Conservation (phyloP, 106 monocot genomes). For the Dactylorhiza incarnata region DNA sequence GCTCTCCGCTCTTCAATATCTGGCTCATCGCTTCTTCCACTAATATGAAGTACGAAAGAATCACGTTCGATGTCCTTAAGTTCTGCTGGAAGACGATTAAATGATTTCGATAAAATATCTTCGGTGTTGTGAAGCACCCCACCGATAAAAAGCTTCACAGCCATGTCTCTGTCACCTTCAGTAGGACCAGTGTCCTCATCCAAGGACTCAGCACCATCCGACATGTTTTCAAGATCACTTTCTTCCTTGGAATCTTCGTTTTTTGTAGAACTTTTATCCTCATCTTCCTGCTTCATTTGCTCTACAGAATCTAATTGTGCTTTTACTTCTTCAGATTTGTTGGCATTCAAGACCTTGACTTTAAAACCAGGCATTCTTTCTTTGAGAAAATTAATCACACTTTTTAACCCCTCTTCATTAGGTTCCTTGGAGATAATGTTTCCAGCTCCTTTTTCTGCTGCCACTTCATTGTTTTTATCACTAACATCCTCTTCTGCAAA, state of each 20-base stretch:
- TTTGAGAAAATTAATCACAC: conserved; percentile 70
- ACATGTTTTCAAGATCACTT: conserved; percentile 25
- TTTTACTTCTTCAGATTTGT: conserved; percentile 52
- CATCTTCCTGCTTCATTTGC: conserved; percentile 49
- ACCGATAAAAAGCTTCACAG: conserved; percentile 65
- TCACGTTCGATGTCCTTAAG: conserved; percentile 49
- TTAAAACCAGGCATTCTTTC: conserved; percentile 82
- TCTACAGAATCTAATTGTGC: conserved; percentile 41
- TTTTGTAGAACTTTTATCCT: conserved; percentile 21
- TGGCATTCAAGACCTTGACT: conserved; percentile 57
- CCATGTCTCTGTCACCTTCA: conserved; percentile 24
- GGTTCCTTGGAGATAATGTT: conserved; percentile 31
- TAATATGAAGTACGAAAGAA: conserved; percentile 55
- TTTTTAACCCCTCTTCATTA: conserved; percentile 63
- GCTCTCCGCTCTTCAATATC: conserved; percentile 38
- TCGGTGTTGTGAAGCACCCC: conserved; percentile 83
- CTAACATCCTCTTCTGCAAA: conserved; percentile 7
- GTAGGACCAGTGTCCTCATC: conserved; percentile 26
- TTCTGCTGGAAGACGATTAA: conserved; percentile 57
- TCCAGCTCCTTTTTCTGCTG: conserved; percentile 8
- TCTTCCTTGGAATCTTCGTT: conserved; percentile 39
- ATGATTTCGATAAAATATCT: conserved; percentile 48
- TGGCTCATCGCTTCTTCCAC: conserved; percentile 30
- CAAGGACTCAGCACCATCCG: conserved; percentile 19
- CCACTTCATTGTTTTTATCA: conserved; percentile 7